Evolutionary conservation across 208 protist genomes (phyloP).

Genomic region (Angomonas deanei): DNA sequence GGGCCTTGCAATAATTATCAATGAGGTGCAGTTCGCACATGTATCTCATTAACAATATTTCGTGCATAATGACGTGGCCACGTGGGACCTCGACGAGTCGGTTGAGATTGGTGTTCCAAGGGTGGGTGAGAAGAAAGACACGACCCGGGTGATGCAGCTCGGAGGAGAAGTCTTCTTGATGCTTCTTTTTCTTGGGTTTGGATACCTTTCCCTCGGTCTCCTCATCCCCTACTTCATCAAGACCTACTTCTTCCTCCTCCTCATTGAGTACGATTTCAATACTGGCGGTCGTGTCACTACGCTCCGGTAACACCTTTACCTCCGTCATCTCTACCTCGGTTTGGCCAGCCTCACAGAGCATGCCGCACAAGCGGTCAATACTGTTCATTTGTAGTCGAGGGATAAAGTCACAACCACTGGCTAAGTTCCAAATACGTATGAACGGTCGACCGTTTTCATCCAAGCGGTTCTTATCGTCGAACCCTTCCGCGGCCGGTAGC

Average conservation of each 20-base stretch:
- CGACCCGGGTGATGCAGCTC: slow-evolving; percentile 60
- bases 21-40: slow-evolving; percentile 46
- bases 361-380: slow-evolving; percentile 33
- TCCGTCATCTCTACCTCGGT: not conserved
- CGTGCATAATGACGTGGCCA: slow-evolving; percentile 45
- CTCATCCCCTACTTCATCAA: not conserved
- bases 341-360: not conserved
- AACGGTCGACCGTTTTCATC: not conserved
- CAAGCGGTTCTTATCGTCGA: slow-evolving; percentile 10
- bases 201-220: not conserved
- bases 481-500: slow-evolving; percentile 27
- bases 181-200: too few species aligned
- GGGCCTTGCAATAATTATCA: slow-evolving; percentile 30
- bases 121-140: slow-evolving; percentile 46
- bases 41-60: slow-evolving; percentile 37
- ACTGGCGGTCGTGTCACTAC: too few species aligned
- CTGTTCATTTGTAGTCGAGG: slow-evolving; percentile 63
- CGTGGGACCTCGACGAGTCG: slow-evolving; percentile 52
- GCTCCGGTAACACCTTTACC: not conserved
- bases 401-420: slow-evolving; percentile 49
- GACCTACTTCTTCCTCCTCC: not conserved
- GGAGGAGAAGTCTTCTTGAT: slow-evolving; percentile 21
- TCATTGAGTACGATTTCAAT: not conserved
- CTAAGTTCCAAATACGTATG: slow-evolving; percentile 42
- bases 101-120: slow-evolving; percentile 25